Evolutionary conservation across 768 basidiomycete species (phyloP).

Genomic region (Ramaria rubella): DNA sequence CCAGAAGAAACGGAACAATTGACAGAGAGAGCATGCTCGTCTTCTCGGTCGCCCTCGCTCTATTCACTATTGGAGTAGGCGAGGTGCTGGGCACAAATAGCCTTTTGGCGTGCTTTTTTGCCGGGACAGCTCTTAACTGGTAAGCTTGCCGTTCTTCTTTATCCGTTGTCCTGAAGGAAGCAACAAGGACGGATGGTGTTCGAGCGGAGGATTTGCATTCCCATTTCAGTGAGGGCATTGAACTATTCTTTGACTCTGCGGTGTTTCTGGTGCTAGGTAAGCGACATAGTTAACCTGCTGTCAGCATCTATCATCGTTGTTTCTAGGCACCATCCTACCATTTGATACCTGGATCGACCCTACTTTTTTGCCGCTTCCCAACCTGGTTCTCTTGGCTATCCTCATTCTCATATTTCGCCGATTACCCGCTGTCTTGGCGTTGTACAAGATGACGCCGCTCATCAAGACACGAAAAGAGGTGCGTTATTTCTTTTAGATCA

Average conservation of each 20-base stretch:
- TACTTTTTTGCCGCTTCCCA: background rate
- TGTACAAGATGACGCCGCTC: background rate
- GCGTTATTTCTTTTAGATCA: background rate
- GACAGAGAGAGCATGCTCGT: constrained; percentile 1
- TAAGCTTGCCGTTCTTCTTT: background rate
- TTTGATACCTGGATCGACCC: background rate
- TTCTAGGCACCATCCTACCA: background rate
- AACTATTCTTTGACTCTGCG: background rate
- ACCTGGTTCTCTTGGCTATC: background rate
- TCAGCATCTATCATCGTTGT: background rate
- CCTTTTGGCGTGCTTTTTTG: background rate
- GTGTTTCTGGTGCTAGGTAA: background rate
- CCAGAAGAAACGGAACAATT: background rate
- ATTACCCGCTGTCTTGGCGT: background rate
- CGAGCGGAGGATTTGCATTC: background rate
- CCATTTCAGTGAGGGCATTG: background rate
- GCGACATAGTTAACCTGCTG: background rate
- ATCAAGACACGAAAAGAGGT: background rate
- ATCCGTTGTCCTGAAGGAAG: background rate
- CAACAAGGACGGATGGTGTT: background rate
- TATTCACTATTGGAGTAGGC: background rate
- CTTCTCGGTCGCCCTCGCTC: background rate
- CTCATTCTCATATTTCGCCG: background rate
- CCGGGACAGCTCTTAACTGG: background rate
- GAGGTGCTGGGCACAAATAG: background rate